These are phyloP conservation scores for Nakaseomyces sp. DNA, from an alignment of 1,139 yeast species.

Conservation along the genomic window DNA sequence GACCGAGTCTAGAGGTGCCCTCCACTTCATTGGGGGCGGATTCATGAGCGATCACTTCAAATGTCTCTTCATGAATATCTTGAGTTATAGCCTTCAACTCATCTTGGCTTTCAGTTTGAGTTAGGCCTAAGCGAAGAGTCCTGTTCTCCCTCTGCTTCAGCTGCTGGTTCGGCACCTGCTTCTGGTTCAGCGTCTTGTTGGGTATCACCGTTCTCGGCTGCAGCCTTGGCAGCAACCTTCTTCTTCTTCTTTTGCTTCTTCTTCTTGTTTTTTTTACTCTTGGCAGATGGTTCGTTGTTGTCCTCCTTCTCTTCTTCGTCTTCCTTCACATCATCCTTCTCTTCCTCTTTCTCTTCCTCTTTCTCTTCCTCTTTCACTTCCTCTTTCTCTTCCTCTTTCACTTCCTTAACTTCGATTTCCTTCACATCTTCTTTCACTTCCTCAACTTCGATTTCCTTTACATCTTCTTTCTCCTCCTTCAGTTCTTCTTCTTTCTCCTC, in stretches of 20 bases:
- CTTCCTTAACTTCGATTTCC: constrained; percentile 4
- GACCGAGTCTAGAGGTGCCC: constrained; percentile 48
- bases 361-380: constrained; percentile 8
- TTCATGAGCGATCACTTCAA: constrained; percentile 21
- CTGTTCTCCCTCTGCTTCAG: constrained; percentile 1
- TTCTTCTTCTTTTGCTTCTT: constrained; percentile 8
- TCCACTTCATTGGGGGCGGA: constrained; percentile 7
- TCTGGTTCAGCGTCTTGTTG: no score
- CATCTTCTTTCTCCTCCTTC: constrained; percentile 3
- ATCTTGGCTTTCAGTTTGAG: constrained; percentile 17
- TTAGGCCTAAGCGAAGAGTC: constrained; percentile 28
- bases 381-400: constrained; percentile 6
- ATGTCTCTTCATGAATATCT: constrained; percentile 22
- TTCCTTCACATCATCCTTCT: neutral
- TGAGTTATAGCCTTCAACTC: constrained; percentile 19
- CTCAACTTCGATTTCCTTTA: neutral
- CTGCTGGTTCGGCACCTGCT: neutral
- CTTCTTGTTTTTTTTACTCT: constrained; percentile 4
- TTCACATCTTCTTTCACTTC: constrained; percentile 6
- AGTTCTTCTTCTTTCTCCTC: neutral
- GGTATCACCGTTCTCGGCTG: constrained; percentile 1
- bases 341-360: constrained; percentile 8
- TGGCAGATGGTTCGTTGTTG: constrained; percentile 6
- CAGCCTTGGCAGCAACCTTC: constrained; percentile 6
- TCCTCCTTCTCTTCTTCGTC: neutral